Base-by-base conservation (phyloP, 768 basidiomycete species). In the Lactarius sanguifluus region DNA sequence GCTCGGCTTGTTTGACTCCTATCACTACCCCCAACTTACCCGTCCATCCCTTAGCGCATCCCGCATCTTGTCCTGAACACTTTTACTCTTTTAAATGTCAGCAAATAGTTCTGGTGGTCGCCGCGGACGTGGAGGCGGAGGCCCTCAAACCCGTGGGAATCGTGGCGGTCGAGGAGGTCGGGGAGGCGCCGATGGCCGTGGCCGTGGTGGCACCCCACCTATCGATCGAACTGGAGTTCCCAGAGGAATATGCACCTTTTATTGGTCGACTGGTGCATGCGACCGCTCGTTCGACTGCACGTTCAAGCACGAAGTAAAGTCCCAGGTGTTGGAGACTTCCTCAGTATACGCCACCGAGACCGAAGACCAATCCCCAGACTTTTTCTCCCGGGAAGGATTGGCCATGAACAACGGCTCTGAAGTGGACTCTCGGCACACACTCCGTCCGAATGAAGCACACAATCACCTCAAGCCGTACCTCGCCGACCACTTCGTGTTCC, bases 261-360 rank as follows among this genome's bases (percentile, higher is more conserved):
- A 59, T 66, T 78, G 74, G 74, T 65, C 71, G 1, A 67, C 69
- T 41, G 77, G 77, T 47, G 57, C 62, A 8, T 78, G 77, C 45
- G 50, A 64, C 38, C 70, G 66, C 2, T 54, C 61, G 5, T 75
- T 75, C 47, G 73, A 74, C 18, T 78, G 77, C 59, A 66, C 60
- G 1, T 76, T 66, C 64, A 67, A 64, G 62, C 77, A 78, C 55
- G 52, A 69, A 25, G 59, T 59, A 45, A 71, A 61, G 25, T 59
- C 69, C 20, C 47, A 23, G 40, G 62, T 41, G 36, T 47, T 28
- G 43, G 64, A 28, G 7, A 47, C 54, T 10, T 25, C 65, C 23
- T 40, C 38, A 2, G 55, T 13, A 10, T 20, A 55, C 54, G 36
- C 57, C 13, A 8, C 59, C 12, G 62, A 64, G 5, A 16, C 59